Base-by-base conservation (phyloP, 1,284 basidiomycete genomes). In the Polyporus tsugae region DNA sequence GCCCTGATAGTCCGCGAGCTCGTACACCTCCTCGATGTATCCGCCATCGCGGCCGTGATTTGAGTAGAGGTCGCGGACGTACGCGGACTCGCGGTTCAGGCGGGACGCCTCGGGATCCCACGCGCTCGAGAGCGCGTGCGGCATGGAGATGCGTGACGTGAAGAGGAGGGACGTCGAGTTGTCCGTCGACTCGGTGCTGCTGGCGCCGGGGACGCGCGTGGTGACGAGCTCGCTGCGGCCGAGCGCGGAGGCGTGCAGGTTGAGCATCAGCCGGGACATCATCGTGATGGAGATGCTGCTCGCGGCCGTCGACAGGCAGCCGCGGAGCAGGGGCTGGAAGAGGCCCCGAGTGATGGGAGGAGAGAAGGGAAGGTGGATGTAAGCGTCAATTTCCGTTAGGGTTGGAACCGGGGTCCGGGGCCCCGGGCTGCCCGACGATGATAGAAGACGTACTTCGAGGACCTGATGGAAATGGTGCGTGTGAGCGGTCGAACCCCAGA, bases 181-280 rank as follows among this genome's bases (percentile, higher is more conserved):
- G 46, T 72, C 68, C 52, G 70, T 71, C 25, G 73, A 65, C n/a
- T 67, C 62, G 25, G 71, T 62, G n/a, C 72, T 66, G 59, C 66
- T 62, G 25, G 71, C 67, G 19, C 72, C 66, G 62, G 60, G 44
- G 60, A 33, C 17, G 38, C 25, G 35, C 25, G 60, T n/a, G 15
- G 70, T 68, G 57, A 60, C 64, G 58, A 61, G 53, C 60, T 33
- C 22, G 44, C 57, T 41, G 53, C 57, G 66, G 57, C 64, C 68
- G 33, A 42, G n/a, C 22, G 65, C 70, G 64, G 72, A 70, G 60
- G 70, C 70, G 44, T 78, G 75, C 33, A 82, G 75, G 71, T 82
- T 81, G 63, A 82, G 77, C 75, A 81, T 79, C n/a, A 82, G 75
- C 35, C 80, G 78, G 36, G 80, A 80, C 75, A 81, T 78, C 77